Conservation (phyloP, 140 eudicot genomes). For the Flaveria floridana region DNA sequence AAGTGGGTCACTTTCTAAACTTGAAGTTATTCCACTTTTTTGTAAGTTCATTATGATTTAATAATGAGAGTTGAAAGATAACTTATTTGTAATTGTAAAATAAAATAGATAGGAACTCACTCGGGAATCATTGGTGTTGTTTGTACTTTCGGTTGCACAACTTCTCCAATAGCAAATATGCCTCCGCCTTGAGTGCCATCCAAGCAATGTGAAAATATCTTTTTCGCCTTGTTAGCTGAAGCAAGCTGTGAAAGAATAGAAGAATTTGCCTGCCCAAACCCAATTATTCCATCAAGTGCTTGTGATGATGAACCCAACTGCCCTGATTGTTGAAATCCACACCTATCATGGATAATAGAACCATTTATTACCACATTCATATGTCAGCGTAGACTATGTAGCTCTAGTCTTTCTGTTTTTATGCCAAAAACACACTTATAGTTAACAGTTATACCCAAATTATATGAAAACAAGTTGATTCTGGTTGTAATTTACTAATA, state of each 20-base stretch:
- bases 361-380: neutral
- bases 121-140: constrained; percentile 65
- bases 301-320: constrained; percentile 56
- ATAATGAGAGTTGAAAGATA: neutral
- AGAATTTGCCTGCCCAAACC: constrained; percentile 79
- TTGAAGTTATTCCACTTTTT: neutral
- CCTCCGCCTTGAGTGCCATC: constrained; percentile 77
- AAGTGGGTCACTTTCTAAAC: neutral
- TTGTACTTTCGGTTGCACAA: constrained; percentile 66
- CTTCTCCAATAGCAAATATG: constrained; percentile 72
- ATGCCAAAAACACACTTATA: constrained; percentile 2
- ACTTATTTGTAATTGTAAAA: neutral
- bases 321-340: constrained; percentile 78
- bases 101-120: constrained; percentile 19
- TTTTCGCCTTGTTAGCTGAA: constrained; percentile 55
- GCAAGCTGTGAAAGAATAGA: constrained; percentile 81
- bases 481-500: neutral
- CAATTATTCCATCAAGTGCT: constrained; percentile 80
- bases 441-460: neutral
- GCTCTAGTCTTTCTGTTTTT: constrained; percentile 13
- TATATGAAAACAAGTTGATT: constrained; percentile 1
- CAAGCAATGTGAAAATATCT: constrained; percentile 77
- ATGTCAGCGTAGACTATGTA: neutral
- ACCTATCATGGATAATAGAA: constrained; percentile 43
- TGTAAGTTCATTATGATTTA: neutral